phyloP scores from a whole-genome alignment of 305 asterid genomes.

The Fraxinus dipetala region DNA sequence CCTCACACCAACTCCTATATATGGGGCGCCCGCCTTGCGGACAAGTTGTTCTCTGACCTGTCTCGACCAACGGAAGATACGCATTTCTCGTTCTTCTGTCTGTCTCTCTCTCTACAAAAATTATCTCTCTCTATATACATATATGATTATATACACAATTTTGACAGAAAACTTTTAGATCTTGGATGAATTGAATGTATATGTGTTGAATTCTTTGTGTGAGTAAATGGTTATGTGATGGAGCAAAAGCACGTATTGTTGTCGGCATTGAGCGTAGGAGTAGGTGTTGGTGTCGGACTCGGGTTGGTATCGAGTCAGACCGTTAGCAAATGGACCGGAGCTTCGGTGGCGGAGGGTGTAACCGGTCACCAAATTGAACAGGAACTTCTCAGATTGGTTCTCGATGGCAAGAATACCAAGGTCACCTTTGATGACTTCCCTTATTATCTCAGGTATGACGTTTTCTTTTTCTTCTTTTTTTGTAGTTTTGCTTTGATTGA shows the following conservation, averaged over 20 bases:
- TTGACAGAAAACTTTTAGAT: not conserved
- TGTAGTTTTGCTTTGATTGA: not conserved
- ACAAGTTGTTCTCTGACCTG: conserved; percentile 20
- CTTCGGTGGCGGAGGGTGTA: conserved; percentile 43
- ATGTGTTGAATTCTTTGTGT: conserved; percentile 2
- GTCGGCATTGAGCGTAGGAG: conserved; percentile 92
- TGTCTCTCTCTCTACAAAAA: not conserved
- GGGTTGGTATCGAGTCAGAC: conserved; percentile 66
- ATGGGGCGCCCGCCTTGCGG: conserved; percentile 17
- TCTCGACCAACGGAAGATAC: conserved; percentile 37
- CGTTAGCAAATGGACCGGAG: conserved; percentile 65
- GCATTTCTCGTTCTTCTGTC: not conserved
- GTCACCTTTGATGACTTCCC: conserved; percentile 42
- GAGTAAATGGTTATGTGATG: conserved; percentile 34
- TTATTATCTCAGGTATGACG: conserved; percentile 44
- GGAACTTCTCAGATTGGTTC: conserved; percentile 37
- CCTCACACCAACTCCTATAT: conserved; percentile 14
- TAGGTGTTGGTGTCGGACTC: conserved; percentile 80
- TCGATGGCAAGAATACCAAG: conserved; percentile 30
- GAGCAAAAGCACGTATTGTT: conserved; percentile 71
- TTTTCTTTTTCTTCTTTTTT: not conserved
- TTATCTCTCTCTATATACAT: not conserved
- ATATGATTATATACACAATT: not conserved
- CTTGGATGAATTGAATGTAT: conserved; percentile 25
- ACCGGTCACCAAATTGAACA: conserved; percentile 36